Conservation (phyloP, 2,329 filamentous ascomycete species). For the Fusarium incarnatum region DNA sequence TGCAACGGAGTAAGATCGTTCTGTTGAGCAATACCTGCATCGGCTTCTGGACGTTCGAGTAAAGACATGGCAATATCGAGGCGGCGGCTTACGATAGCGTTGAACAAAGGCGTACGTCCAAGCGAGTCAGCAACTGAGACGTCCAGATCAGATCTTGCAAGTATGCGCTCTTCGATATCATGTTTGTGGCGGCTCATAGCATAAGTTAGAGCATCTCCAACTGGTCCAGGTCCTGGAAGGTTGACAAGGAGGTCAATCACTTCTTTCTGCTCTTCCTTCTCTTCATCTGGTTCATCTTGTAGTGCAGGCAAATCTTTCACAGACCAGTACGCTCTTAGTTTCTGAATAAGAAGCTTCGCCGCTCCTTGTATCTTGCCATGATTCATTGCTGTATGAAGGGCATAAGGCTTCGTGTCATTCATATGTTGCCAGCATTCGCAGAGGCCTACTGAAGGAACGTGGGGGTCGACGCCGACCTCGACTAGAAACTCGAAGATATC, state of each 20-base stretch:
- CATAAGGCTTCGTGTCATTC: not conserved
- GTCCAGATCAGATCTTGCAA: conserved; percentile 16
- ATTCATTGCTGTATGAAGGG: conserved; percentile 15
- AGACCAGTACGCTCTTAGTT: conserved; percentile 20
- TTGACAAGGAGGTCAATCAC: conserved; percentile 7
- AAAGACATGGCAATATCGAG: not conserved
- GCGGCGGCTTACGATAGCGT: not conserved
- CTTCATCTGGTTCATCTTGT: not conserved
- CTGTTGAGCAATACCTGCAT: not conserved
- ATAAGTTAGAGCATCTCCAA: conserved; percentile 1
- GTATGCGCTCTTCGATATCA: conserved; percentile 5
- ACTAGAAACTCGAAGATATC: conserved; percentile 27
- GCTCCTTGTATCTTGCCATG: conserved; percentile 9
- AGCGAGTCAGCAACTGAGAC: not conserved
- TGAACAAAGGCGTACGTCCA: conserved; percentile 7
- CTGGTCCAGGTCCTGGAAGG: not conserved
- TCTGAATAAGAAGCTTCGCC: conserved; percentile 9
- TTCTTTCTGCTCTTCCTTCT: not conserved
- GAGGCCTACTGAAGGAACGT: conserved; percentile 9
- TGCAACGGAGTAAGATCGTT: not conserved
- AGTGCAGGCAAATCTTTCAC: not conserved
- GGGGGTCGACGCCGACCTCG: conserved; percentile 5
- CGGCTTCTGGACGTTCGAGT: not conserved
- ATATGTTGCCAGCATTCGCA: not conserved
- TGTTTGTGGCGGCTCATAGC: not conserved